Evolutionary conservation across 2,329 filamentous ascomycete genomes (phyloP), one percentile per base, ranked within the genome.

Genomic region (Xylaria sp.): DNA sequence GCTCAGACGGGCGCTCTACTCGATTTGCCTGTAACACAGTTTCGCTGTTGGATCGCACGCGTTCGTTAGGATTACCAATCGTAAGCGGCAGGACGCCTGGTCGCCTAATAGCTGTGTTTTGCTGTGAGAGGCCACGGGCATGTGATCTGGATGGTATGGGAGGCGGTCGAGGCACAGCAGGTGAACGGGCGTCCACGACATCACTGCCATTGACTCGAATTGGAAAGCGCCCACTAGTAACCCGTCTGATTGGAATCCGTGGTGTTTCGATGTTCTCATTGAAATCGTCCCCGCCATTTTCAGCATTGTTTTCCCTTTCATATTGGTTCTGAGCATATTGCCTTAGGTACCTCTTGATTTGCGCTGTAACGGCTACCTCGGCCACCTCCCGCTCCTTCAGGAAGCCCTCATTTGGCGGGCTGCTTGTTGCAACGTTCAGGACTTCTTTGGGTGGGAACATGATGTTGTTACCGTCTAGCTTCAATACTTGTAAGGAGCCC

Each of bases 391-490:
- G 87, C 73, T 92, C 90, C 69, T 89, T 88, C 50, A 83, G 72
- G 15, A 82, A 80, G 2, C 83, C 83, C 43, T 89, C 86, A 72
- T 87, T 87, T 1, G 87, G 83, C 20, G 86, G 86, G 57, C 83
- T 88, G 46, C 81, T 81, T 20, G 84, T 83, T 74, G 86, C 85
- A 12, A 87, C 81, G 72, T 90, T 88, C 30, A 93, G 79, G 15
- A 91, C 84, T 72, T 91, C 89, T 73, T 86, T 88, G 18, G 93
- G 91, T 3, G 94, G 94, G 74, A 95, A 95, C 66, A 86, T 87
- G 66, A 97, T 87, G 9, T 93, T 93, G 74, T 97, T 97, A 53
- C 93, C 93, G 66, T 95, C 92, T 41, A 97, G 88, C 79, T 97
- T 97, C 65, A 98, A 85, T 72, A 97, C 92, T 77, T 95, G 93